phyloP scores from a whole-genome alignment of 352 stramenopile species.

The Globisporangium carolinianum region DNA sequence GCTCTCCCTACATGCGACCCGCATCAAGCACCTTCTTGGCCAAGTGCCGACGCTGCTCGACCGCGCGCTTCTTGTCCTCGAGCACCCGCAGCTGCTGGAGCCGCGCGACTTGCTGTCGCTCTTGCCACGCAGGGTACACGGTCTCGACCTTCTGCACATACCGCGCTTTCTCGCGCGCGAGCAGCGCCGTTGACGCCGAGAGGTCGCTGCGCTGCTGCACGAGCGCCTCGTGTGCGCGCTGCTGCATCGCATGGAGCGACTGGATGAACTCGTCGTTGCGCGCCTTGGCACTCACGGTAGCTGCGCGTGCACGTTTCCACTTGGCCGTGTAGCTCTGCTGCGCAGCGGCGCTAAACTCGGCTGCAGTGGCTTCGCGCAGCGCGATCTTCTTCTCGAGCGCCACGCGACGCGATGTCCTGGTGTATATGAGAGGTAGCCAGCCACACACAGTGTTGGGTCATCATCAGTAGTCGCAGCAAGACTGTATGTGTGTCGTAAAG shows the following conservation, averaged over 20 bases:
- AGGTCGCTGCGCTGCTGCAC: constrained; percentile 32
- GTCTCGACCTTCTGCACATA: constrained; percentile 61
- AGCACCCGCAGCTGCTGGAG: constrained; percentile 52
- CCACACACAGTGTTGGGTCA: not conserved
- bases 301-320: constrained; percentile 41
- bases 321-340: constrained; percentile 61
- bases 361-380: constrained; percentile 63
- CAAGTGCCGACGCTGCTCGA: constrained; percentile 60
- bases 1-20: no score
- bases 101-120: constrained; percentile 43
- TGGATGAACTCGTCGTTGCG: constrained; percentile 65
- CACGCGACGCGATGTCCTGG: constrained; percentile 41
- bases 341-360: constrained; percentile 66
- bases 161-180: constrained; percentile 52
- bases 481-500: not conserved
- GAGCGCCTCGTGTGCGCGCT: constrained; percentile 39
- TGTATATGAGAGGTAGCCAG: not conserved
- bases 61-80: constrained; percentile 64
- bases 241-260: constrained; percentile 39
- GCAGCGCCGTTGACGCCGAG: constrained; percentile 25
- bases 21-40: constrained; percentile 52
- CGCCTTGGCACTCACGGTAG: constrained; percentile 33
- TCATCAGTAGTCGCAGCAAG: not conserved
- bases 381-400: constrained; percentile 68
- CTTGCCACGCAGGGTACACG: constrained; percentile 68